Evolutionary conservation across 2,329 filamentous ascomycete genomes (phyloP).

Genomic region (Talaromyces atroroseus): DNA sequence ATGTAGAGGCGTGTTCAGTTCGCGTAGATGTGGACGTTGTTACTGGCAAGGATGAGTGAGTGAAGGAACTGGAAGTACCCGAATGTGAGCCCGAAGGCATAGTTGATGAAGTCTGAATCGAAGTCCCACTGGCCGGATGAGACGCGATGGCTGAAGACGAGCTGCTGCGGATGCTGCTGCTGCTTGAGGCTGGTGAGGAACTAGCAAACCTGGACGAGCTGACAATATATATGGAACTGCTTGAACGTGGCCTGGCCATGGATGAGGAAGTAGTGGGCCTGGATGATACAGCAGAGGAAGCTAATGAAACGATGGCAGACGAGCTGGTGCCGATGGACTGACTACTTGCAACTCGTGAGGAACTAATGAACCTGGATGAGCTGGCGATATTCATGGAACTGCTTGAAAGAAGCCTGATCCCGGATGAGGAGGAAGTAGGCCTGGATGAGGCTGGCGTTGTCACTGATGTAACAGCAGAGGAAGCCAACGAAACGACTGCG

Average conservation of each 20-base stretch:
- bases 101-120: not conserved
- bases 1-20: no score
- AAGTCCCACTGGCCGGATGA: not conserved
- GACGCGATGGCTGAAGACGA: not conserved
- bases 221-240: not conserved
- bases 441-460: constrained; percentile 15
- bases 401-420: no score
- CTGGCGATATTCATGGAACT: no score
- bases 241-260: not conserved
- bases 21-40: no score
- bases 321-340: no score
- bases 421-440: no score
- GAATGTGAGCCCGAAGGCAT: not conserved
- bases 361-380: no score
- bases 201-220: not conserved
- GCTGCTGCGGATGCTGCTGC: no score
- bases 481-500: constrained; percentile 10
- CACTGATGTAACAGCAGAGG: constrained; percentile 4
- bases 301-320: no score
- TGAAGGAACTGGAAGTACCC: not conserved
- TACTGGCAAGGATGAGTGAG: not conserved
- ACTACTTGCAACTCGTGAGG: no score
- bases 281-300: no score
- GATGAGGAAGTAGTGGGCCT: not conserved
- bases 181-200: not conserved